Evolutionary conservation across 1,139 yeast species (phyloP).

Genomic region (Candida smagusa): DNA sequence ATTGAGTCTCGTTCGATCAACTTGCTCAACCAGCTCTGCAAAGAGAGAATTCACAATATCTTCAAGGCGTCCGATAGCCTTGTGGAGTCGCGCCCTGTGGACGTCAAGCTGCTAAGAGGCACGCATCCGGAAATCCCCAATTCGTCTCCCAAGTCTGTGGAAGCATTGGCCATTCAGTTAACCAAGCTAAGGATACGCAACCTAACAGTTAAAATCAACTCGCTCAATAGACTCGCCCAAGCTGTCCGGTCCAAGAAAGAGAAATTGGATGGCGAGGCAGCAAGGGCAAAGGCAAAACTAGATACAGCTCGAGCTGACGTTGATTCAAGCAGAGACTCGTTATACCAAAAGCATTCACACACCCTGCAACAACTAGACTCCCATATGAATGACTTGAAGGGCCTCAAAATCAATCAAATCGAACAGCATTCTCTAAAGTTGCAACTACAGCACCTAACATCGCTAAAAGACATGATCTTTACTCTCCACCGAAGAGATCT

Average conservation of each 20-base stretch:
- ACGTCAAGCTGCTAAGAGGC: constrained; percentile 9
- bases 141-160: constrained; percentile 27
- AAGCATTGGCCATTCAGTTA: constrained; percentile 41
- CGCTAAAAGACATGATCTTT: constrained; percentile 26
- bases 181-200: constrained; percentile 35
- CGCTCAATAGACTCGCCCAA: constrained; percentile 15
- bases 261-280: constrained; percentile 2
- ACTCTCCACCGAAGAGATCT: constrained; percentile 9
- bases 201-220: constrained; percentile 21
- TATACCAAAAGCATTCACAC: constrained; percentile 9
- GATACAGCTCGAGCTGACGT: not conserved
- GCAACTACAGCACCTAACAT: constrained; percentile 23
- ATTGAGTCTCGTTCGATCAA: constrained; percentile 10
- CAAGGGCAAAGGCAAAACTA: not conserved
- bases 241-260: constrained; percentile 3
- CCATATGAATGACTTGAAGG: constrained; percentile 16
- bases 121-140: constrained; percentile 17
- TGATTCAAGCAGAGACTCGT: not conserved
- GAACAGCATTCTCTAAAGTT: constrained; percentile 26
- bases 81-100: constrained; percentile 6
- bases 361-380: constrained; percentile 8
- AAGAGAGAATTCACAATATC: constrained; percentile 27
- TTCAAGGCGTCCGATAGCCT: constrained; percentile 18
- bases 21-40: constrained; percentile 15
- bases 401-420: constrained; percentile 25